Evolutionary conservation across 2,329 filamentous ascomycete species (phyloP).

Genomic region (Hymenoscyphus infarciens): DNA sequence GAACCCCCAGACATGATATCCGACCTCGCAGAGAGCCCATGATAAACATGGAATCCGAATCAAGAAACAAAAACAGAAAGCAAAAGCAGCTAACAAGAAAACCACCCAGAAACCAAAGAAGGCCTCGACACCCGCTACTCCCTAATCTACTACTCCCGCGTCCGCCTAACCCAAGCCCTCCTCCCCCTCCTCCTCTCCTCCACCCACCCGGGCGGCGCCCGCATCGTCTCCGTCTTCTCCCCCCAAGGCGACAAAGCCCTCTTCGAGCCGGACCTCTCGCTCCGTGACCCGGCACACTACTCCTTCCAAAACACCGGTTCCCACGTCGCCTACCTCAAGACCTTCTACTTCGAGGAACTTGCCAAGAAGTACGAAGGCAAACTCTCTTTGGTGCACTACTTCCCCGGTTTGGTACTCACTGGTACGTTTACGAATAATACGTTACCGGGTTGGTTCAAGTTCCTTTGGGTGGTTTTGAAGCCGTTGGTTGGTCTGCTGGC

Average conservation of each 20-base stretch:
- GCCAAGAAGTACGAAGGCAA: conserved; percentile 31
- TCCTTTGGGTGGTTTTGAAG: conserved; percentile 29
- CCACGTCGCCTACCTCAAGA: conserved; percentile 35
- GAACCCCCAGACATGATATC: too few species aligned
- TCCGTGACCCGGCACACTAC: conserved; percentile 31
- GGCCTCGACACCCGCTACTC: conserved; percentile 31
- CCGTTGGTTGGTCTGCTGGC: conserved; percentile 30
- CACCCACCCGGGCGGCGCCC: not conserved
- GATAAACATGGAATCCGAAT: too few species aligned
- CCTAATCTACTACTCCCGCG: conserved; percentile 35
- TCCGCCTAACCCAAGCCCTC: conserved; percentile 30
- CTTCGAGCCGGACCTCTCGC: conserved; percentile 29
- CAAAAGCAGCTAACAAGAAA: conserved; percentile 33
- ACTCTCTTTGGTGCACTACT: conserved; percentile 33
- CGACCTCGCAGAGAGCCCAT: too few species aligned
- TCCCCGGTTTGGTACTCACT: conserved; percentile 36
- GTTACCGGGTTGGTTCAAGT: conserved; percentile 34
- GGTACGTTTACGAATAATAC: conserved; percentile 29
- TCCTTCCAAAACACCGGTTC: conserved; percentile 31
- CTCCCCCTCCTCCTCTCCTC: conserved; percentile 28
- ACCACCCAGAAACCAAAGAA: conserved; percentile 33
- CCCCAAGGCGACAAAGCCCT: conserved; percentile 29
- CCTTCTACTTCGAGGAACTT: conserved; percentile 34
- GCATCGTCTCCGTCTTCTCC: conserved; percentile 30
- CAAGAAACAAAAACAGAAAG: conserved; percentile 11